Base-by-base conservation (phyloP, 1,284 basidiomycete species). In the Afroboletus lepidellus region DNA sequence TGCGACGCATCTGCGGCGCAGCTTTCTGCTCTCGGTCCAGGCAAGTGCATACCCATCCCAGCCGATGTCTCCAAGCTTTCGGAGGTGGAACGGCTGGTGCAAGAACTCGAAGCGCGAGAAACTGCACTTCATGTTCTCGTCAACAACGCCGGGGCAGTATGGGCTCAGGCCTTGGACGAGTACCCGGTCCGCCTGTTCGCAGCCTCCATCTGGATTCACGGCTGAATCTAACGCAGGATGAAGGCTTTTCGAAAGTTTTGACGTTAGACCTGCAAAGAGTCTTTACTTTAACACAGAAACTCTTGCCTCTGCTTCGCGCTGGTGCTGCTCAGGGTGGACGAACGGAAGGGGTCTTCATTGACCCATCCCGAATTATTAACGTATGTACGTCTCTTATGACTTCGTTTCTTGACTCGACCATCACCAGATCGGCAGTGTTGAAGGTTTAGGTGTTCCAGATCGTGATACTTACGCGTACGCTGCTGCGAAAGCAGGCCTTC, bases 381-480 rank as follows among this genome's bases (percentile, higher is more conserved):
- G 83, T 83, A 53, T 50, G 78, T 66, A 23, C 37, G 32, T 42
- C 21, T 46, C 23, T 24, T 3, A 3, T 4, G 5, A 20, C 12
- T 21, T 27, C 27, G 5, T 45, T 25, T 45, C 21, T 46, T 32
- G 41, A 36, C 15, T 39, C 21, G 13, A 43, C 27, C 15, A 41
- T 42, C n/a, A 15, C 38, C 56, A 85, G 83, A 85, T 87, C 60
- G 85, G 84, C 12, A 83, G 81, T 3, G 74, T 86, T 18, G 84
- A 87, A 60, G 84, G 80, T 3, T 57, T 82, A 16, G 60, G 58
- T 33, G 77, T 82, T 0, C 80, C 82, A 5, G 66, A 70, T 20
- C 76, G 81, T 51, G 82, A 87, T 61, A 87, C 85, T 1, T 89
- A 84, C 59, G 83, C 85, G 2, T 89, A 89, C 64, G 79, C 82